Base-by-base conservation (phyloP, 495 filamentous ascomycete genomes). In the Xylaria venustula region DNA sequence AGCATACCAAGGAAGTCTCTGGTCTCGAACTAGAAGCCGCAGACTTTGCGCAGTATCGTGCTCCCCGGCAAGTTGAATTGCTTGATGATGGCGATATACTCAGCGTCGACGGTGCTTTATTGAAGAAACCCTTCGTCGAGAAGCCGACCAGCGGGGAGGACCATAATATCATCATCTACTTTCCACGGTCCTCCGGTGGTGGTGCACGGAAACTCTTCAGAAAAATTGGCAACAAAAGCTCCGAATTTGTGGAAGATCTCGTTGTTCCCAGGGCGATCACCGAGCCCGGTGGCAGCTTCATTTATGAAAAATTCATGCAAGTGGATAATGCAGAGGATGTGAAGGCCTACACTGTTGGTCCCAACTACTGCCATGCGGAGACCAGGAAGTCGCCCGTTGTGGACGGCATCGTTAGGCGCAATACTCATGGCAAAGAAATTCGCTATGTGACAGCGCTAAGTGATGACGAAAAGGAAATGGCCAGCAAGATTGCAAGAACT, bases 91-190 rank as follows among this genome's bases (percentile, higher is more conserved):
- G 90, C 7, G 91, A 99, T 63, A 87, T 89, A 11, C 79, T 99
- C 54, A 83, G 88, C 20, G 93, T 98, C 14, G 93, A 98, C 72
- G 93, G 92, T 15, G 79, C 82, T 26, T 67, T 86, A 8, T 82
- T 99, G 42, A 88, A 80, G 61, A 99, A 99, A 66, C 94, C 94
- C 0, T 99, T 97, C 71, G 94, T 99, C 46, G 94, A 99, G 73
- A 99, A 99, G 72, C 94, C 94, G 1, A 89, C 91, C n/a, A 97
- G 90, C 71, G 94, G 95, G 15, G 94, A 99, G 74, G 93, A 99
- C 71, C 94, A 99, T 73, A 99, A 98, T 67, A 97, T 99, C 65
- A 88, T 92, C 69, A 96, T 99, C 48, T 99, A 99, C 70, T 98
- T 93, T 69, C 90, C 91, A 7, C 88, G 87, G 58, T 88, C 87